These are phyloP conservation scores for Zizania latifolia DNA, from an alignment of 176 grass and related monocot species.

Conservation along the genomic window DNA sequence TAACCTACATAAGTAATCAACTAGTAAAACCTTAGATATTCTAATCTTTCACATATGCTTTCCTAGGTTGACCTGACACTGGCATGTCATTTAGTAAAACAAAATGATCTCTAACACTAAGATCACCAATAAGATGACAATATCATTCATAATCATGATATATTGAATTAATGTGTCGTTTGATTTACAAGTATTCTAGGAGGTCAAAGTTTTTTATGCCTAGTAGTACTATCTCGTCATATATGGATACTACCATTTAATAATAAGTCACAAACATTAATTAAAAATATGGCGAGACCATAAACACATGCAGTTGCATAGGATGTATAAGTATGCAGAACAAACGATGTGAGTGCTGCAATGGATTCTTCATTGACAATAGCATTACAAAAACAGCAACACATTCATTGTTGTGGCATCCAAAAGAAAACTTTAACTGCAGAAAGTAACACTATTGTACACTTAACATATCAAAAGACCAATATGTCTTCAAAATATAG, in stretches of 20 bases:
- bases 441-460: background rate
- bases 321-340: too few species aligned
- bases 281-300: too few species aligned
- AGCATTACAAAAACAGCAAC: background rate
- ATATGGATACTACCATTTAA: too few species aligned
- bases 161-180: background rate
- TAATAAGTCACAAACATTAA: too few species aligned
- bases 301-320: too few species aligned
- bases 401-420: background rate
- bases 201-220: too few species aligned
- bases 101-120: background rate
- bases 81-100: background rate
- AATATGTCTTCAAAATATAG: background rate
- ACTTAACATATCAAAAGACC: background rate
- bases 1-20: background rate
- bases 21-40: background rate
- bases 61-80: background rate
- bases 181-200: too few species aligned
- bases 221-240: too few species aligned
- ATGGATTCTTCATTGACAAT: background rate
- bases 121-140: background rate
- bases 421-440: background rate
- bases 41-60: background rate
- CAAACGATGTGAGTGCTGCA: too few species aligned
- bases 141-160: background rate